Evolutionary conservation across 2,329 filamentous ascomycete genomes (phyloP).

Genomic region (Phaeosphaeriaceae sp.): DNA sequence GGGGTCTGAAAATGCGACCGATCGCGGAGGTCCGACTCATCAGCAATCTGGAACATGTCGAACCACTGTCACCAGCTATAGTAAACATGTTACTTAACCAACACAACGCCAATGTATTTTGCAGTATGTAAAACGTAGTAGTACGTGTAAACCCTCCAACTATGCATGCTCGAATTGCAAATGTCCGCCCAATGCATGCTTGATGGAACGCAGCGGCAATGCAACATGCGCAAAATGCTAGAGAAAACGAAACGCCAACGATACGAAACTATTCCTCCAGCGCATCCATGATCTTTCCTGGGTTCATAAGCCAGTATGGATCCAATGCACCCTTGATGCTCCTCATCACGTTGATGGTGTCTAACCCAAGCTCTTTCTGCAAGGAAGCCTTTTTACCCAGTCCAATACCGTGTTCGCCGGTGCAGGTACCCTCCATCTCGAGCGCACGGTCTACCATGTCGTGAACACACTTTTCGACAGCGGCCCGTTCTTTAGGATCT

Average conservation of each 20-base stretch:
- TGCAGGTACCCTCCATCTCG: conserved; percentile 93
- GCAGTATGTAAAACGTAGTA: conserved; percentile 3
- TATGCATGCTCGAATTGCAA: conserved; percentile 20
- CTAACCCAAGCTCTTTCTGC: conserved; percentile 77
- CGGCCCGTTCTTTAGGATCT: conserved; percentile 72
- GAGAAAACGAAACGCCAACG: neutral
- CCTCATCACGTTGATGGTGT: conserved; percentile 84
- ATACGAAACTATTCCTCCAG: conserved; percentile 17
- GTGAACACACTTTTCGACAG: conserved; percentile 81
- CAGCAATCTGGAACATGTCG: neutral
- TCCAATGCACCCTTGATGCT: conserved; percentile 83
- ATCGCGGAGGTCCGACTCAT: conserved; percentile 28
- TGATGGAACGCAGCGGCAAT: neutral
- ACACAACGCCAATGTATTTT: neutral
- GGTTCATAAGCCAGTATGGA: conserved; percentile 88
- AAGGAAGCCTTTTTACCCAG: conserved; percentile 85
- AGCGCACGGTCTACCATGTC: conserved; percentile 91
- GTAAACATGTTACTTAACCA: neutral
- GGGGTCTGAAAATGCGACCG: conserved; percentile 30
- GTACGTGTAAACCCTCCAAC: conserved; percentile 11
- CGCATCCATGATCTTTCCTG: conserved; percentile 85
- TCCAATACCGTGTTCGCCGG: conserved; percentile 86
- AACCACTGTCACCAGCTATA: neutral
- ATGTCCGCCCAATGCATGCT: conserved; percentile 30
- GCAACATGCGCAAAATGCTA: conserved; percentile 1